Base-by-base conservation (phyloP, 768 basidiomycete genomes). In the Podaxis sp. region DNA sequence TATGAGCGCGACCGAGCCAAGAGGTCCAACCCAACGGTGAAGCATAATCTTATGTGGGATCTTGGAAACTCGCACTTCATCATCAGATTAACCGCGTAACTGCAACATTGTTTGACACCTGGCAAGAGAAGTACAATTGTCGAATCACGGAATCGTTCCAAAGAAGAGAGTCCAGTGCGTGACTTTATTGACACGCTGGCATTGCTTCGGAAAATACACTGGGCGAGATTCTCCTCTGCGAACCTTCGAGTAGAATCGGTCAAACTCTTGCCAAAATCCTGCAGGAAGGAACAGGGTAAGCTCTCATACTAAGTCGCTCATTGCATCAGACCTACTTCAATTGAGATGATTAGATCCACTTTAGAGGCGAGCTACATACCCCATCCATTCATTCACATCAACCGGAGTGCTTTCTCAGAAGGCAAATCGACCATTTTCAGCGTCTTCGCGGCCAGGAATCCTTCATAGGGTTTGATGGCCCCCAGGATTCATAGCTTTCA, bases 381-480 rank as follows among this genome's bases (percentile, higher is more conserved):
- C 69, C 46, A 79, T 70, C 75, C 74, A 77, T 53, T 73, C 69
- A 0, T 72, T 68, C 12, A 79, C 53, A 63, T 80, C 75, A 2
- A 77, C 26, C 22, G 22, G 22, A 22, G 22, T 6, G 69, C 68
- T 54, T 69, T 46, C 63, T 74, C 62, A 19, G 69, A 61, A 26
- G 83, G 65, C 5, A 66, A 62, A 8, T 80, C 79, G 9, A 81
- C 72, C 1, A 85, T 73, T 63, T 84, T 80, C 1, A 65, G 62
- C 2, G 74, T 76, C 13, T 82, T 68, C 19, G 68, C 68, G 1
- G 71, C 70, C 22, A 84, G 68, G 2, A 79, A 67, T 0, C 68
- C 65, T 63, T 82, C 77, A 59, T 84, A 85, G 15, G 77, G 80
- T 66, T 79, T 80, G 40, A 86, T 65, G 2, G 83, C 78, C 2